phyloP scores from a whole-genome alignment of 192 early-diverging fungal genomes.

The Umbelopsis ramanniana region DNA sequence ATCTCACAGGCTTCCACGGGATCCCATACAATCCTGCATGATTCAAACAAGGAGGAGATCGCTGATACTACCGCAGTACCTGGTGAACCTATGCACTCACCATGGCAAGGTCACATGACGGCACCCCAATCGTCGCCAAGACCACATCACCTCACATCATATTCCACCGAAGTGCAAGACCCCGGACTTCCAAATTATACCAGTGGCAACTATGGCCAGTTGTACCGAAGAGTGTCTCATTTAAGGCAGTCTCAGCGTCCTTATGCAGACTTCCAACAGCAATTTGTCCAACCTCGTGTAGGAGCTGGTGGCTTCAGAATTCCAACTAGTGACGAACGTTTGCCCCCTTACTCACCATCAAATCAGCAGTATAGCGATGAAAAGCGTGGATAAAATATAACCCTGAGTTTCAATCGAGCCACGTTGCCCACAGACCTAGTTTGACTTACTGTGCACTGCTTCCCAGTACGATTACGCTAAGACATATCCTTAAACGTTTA shows the following conservation, averaged over 20 bases:
- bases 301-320: conserved; percentile 39
- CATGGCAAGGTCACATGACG: conserved; percentile 23
- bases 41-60: conserved; percentile 24
- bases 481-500: no score
- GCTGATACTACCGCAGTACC: not conserved
- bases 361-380: not conserved
- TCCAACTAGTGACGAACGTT: conserved; percentile 2
- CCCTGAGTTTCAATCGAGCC: not conserved
- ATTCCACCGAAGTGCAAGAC: not conserved
- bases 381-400: not conserved
- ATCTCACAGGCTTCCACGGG: not conserved
- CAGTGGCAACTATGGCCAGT: conserved; percentile 35
- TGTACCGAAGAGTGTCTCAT: conserved; percentile 35
- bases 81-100: not conserved
- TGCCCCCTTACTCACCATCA: not conserved
- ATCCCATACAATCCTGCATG: not conserved
- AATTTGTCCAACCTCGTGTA: conserved; percentile 25
- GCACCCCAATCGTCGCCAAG: conserved; percentile 18
- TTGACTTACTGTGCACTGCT: no score
- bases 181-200: not conserved
- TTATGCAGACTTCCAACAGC: conserved; percentile 43
- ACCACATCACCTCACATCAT: conserved; percentile 13
- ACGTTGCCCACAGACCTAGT: not conserved
- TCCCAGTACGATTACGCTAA: no score
- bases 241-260: conserved; percentile 31